Conservation (phyloP, 2,329 filamentous ascomycete genomes). For the Fusarium sp. region DNA sequence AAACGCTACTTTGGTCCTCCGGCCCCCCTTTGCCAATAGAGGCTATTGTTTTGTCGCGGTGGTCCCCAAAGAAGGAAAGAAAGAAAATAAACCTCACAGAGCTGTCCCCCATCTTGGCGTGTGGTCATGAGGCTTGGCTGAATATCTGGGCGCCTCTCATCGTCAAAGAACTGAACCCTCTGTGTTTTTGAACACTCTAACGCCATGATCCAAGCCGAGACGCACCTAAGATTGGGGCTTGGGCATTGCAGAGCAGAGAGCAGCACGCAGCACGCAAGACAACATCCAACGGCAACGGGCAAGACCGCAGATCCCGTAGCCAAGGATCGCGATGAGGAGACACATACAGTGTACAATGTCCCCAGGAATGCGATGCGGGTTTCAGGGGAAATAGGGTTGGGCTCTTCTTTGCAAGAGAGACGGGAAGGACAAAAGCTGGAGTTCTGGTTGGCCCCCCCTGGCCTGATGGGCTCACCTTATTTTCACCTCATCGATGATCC, state of each 20-base stretch:
- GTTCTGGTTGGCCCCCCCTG: background rate
- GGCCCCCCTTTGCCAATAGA: constrained; percentile 14
- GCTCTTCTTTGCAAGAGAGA: background rate
- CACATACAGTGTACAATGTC: constrained; percentile 13
- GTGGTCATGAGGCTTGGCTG: constrained; percentile 18
- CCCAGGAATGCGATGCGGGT: constrained; percentile 28
- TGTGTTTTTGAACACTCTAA: constrained; percentile 1
- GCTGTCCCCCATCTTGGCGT: background rate
- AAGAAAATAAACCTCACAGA: constrained; percentile 3
- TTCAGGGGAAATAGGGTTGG: constrained; percentile 30
- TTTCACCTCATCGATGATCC: constrained; percentile 13
- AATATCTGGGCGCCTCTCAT: constrained; percentile 13
- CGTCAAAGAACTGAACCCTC: constrained; percentile 2
- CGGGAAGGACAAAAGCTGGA: background rate
- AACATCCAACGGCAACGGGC: background rate
- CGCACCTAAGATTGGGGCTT: constrained; percentile 3
- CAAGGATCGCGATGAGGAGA: constrained; percentile 15
- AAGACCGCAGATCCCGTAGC: background rate
- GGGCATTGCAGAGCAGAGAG: constrained; percentile 3
- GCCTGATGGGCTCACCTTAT: constrained; percentile 15
- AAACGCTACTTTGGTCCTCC: constrained; percentile 27
- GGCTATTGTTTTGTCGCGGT: constrained; percentile 9
- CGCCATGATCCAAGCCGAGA: constrained; percentile 26
- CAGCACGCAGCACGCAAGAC: background rate
- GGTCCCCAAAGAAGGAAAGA: constrained; percentile 1